phyloP scores from a whole-genome alignment of 1,284 basidiomycete species.

The Trichosporon ovoides region DNA sequence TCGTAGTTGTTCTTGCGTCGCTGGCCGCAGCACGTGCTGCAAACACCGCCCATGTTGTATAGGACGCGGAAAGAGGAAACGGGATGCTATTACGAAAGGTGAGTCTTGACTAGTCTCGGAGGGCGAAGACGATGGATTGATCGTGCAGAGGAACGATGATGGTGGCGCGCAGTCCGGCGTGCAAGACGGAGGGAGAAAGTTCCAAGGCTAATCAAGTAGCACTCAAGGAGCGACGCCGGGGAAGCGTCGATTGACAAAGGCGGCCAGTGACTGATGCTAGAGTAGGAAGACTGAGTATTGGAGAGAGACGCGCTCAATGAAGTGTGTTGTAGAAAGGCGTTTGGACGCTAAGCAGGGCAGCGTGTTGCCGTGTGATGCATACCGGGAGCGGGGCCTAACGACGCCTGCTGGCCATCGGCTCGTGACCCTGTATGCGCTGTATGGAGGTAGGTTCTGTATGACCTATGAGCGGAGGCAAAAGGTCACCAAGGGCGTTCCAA shows the following conservation, averaged over 20 bases:
- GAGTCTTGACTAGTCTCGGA: too few relatives aligned
- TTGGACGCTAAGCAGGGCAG: neutral
- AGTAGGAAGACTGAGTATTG: neutral
- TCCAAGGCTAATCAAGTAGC: neutral
- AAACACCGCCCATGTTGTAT: slow-evolving; percentile 37
- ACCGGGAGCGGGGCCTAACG: neutral
- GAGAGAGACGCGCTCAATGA: neutral
- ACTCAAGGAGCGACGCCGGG: slow-evolving; percentile 4
- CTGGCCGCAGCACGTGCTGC: slow-evolving; percentile 43
- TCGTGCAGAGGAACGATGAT: too few relatives aligned
- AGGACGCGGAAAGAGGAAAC: neutral
- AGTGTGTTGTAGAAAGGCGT: neutral
- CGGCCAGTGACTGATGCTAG: neutral
- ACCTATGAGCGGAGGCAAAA: neutral
- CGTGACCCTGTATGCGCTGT: too few relatives aligned
- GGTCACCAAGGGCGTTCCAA: neutral
- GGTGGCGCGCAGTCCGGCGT: neutral
- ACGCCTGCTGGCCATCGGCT: slow-evolving; percentile 2
- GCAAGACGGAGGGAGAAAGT: neutral
- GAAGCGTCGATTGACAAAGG: neutral
- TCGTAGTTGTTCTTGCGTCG: slow-evolving; percentile 66
- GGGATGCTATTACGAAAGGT: too few relatives aligned
- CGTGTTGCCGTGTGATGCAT: slow-evolving; percentile 2
- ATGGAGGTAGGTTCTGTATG: neutral
- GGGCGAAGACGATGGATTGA: neutral